A percentile compares a stretch with the other conserved stretches of the same genome.
phyloP scores from a whole-genome alignment of 202 grass and related monocot genomes.

The Brachypodium distachyon region DNA sequence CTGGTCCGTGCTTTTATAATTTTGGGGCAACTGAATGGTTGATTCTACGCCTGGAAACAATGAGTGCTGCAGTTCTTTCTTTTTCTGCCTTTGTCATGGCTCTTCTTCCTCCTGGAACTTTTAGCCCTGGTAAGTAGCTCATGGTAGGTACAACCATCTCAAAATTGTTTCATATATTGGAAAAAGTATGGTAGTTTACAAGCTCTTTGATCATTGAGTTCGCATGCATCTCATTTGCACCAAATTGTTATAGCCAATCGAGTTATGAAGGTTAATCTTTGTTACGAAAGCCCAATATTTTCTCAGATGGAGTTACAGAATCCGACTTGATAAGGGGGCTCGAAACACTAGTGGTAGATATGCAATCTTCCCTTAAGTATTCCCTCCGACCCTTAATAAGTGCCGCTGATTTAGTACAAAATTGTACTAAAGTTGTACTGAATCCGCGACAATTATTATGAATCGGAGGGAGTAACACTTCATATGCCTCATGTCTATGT shows the following conservation, averaged over 20 bases:
- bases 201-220: background rate
- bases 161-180: background rate
- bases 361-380: background rate
- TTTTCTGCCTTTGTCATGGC: conserved; percentile 75
- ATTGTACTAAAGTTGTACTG: too few species aligned
- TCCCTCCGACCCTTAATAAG: too few species aligned
- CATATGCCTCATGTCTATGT: background rate
- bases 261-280: background rate
- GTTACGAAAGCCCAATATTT: background rate
- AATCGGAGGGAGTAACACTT: too few species aligned
- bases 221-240: background rate
- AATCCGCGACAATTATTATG: too few species aligned
- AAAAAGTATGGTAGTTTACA: background rate
- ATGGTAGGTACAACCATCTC: background rate
- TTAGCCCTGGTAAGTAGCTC: conserved; percentile 54
- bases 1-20: conserved; percentile 78
- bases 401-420: too few species aligned
- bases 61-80: conserved; percentile 71
- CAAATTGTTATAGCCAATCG: background rate
- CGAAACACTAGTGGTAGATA: background rate
- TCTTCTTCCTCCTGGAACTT: conserved; percentile 74
- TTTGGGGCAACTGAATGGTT: conserved; percentile 85
- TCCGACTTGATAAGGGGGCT: background rate
- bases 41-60: conserved; percentile 73
- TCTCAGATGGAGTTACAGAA: background rate